Evolutionary conservation across 257 asterid species (phyloP).

Genomic region (Solanum sejunctum): DNA sequence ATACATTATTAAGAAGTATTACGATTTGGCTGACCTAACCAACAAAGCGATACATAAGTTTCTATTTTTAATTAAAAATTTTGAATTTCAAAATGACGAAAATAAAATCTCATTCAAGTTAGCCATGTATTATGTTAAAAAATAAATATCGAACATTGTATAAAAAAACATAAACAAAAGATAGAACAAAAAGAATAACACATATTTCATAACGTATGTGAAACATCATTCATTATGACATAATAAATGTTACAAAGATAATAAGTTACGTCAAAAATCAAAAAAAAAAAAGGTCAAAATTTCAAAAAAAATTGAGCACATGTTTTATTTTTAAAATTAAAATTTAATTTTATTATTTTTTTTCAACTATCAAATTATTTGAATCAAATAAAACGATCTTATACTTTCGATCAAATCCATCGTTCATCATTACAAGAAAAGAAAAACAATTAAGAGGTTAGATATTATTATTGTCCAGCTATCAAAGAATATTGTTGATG

Average conservation of each 20-base stretch:
- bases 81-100: no score
- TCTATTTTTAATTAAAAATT: no score
- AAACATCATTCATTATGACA: no score
- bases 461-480: not conserved
- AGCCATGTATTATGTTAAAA: no score
- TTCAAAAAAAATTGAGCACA: not conserved
- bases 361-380: not conserved
- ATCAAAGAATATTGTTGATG: not conserved
- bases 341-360: not conserved
- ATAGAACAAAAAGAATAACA: no score
- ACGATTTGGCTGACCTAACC: no score
- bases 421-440: not conserved
- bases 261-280: not conserved
- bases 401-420: not conserved
- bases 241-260: no score
- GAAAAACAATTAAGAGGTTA: not conserved
- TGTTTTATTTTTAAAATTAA: not conserved
- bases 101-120: no score
- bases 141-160: no score
- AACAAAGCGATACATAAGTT: no score
- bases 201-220: not conserved
- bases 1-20: no score
- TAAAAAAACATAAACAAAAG: no score
- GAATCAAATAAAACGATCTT: not conserved
- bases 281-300: not conserved